Conservation (phyloP, 306 rosid species). For the Rosa chinensis region DNA sequence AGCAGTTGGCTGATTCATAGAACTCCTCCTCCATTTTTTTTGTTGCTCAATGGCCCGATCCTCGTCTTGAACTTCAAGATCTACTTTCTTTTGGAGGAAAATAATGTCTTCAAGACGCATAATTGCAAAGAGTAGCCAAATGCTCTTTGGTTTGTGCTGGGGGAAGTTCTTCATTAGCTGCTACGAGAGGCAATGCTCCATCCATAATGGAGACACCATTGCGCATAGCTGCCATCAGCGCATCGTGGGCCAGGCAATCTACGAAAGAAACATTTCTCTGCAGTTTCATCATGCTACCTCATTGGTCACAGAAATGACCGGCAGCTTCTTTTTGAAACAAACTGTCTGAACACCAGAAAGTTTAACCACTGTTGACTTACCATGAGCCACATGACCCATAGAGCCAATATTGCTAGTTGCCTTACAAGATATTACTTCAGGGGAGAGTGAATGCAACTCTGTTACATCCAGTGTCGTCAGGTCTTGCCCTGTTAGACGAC, state of each 20-base stretch:
- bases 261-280: too few species aligned
- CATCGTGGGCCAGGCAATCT: too few species aligned
- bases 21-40: constrained; percentile 25
- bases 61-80: constrained; percentile 25
- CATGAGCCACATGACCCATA: too few species aligned
- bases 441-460: neutral
- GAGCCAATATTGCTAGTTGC: too few species aligned
- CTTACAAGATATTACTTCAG: neutral
- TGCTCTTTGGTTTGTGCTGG: constrained; percentile 81
- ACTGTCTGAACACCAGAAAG: too few species aligned
- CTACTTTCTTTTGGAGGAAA: constrained; percentile 81
- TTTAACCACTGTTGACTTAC: too few species aligned
- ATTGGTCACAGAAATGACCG: too few species aligned
- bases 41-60: too few species aligned
- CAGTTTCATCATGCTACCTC: too few species aligned
- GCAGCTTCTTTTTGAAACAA: too few species aligned
- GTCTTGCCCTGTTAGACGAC: neutral
- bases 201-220: constrained; percentile 78
- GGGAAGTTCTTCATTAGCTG: constrained; percentile 73
- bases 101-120: constrained; percentile 84
- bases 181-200: constrained; percentile 65
- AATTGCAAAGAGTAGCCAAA: constrained; percentile 87
- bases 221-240: constrained; percentile 81
- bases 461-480: neutral
- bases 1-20: constrained; percentile 45